Percentiles rank a stretch among this genome's conserved stretches.
Conservation (phyloP, 2,329 filamentous ascomycete genomes). For the Aspergillus uvarum region DNA sequence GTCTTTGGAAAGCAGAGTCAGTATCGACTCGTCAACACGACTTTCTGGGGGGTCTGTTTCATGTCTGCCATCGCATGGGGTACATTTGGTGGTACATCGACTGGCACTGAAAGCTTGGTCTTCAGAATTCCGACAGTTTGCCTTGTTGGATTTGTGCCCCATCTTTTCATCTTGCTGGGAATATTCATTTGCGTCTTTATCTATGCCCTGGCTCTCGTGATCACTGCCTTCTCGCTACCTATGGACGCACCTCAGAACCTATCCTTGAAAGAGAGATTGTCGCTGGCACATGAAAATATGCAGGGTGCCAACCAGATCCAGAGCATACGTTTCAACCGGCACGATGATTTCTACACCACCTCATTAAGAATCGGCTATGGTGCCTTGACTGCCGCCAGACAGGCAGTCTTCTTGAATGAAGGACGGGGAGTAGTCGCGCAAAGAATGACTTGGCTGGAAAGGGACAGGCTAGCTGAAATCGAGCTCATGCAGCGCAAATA, state of each 20-base stretch:
- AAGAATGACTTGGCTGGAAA: constrained; percentile 85
- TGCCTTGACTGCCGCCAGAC: constrained; percentile 86
- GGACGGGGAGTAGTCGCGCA: constrained; percentile 72
- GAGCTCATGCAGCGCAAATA: constrained; percentile 50
- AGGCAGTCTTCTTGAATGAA: constrained; percentile 94
- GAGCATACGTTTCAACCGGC: constrained; percentile 74
- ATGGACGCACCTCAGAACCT: constrained; percentile 46
- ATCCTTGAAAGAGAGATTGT: constrained; percentile 61
- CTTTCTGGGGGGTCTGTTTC: constrained; percentile 85
- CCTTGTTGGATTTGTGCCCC: constrained; percentile 91
- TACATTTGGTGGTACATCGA: constrained; percentile 52
- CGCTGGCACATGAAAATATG: constrained; percentile 78
- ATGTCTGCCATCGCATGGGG: constrained; percentile 84
- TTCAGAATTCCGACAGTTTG: constrained; percentile 90
- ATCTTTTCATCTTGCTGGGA: constrained; percentile 79
- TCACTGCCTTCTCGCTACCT: constrained; percentile 70
- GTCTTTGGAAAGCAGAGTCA: constrained; percentile 75
- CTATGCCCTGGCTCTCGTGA: constrained; percentile 71
- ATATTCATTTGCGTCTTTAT: constrained; percentile 75
- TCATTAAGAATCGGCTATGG: constrained; percentile 83
- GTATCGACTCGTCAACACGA: constrained; percentile 81
- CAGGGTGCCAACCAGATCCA: constrained; percentile 86
- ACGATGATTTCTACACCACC: constrained; percentile 95
- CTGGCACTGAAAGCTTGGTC: constrained; percentile 57
- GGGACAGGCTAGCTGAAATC: constrained; percentile 76